Evolutionary conservation across 371 early-diverging fungal genomes (phyloP), one percentile per base, ranked within the genome.

Genomic region (Mucor lusitanicus): DNA sequence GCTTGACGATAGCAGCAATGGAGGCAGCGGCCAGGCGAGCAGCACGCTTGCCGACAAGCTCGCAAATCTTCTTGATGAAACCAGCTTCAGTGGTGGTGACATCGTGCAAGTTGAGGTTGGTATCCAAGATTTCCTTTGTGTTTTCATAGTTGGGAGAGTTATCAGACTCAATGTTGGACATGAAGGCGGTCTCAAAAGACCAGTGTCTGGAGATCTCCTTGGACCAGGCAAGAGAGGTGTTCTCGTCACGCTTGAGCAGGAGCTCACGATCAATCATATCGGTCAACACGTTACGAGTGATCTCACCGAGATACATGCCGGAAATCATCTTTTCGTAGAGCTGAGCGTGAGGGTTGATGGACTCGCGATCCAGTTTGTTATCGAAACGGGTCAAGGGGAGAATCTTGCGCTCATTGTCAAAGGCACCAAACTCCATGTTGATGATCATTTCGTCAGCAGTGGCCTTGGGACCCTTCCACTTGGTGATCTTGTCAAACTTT

Each of bases 141-240:
- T 85, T 79, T 7, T 71, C 64, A 42, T 96, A 82, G 25, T 89
- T 87, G 2, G 82, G 63, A 11, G 91, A 77, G 55, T 83, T 74
- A 75, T 99, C 99, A 30, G 84, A 84, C 42, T 96, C 97, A 66
- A 99, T 97, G 32, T 87, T 82, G 12, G 94, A 92, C 94, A 99
- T 91, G 82, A 91, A 92, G 6, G 94, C 88, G 17, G 98, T 98
- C 67, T 95, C 94, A 65, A 98, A 95, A 9, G 84, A 79, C 83
- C 92, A 94, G 19, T 87, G 90, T 40, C 78, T 84, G 64, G 90
- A 88, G 40, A 97, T 74, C 17, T 85, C 87, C 54, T 86, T 74
- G 11, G 92, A 90, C 68, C 87, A 85, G 21, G 73, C 69, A 60
- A 69, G 30, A 2, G 61, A 62, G 23, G 69, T 59, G 23, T 73